Evolutionary conservation across 805 yeast species (phyloP).

Genomic region (Zygotorulaspora chibaensis): DNA sequence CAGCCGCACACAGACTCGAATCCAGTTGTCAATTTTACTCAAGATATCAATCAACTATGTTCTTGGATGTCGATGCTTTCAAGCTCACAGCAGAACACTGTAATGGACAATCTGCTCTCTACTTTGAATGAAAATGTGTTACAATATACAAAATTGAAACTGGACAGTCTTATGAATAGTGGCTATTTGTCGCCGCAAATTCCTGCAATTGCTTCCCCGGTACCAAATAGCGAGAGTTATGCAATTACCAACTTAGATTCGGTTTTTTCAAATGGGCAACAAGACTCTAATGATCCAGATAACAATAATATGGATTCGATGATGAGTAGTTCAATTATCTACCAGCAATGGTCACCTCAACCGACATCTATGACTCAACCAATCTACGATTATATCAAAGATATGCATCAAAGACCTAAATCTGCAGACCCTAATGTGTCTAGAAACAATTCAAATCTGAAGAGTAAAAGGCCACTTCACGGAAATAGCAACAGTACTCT

Average conservation of each 20-base stretch:
- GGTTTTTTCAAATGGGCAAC: slow-evolving; percentile 13
- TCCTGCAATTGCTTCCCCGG: slow-evolving; percentile 29
- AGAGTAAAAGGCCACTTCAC: slow-evolving; percentile 4
- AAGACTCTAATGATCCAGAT: slow-evolving; percentile 5
- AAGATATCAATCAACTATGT: slow-evolving; percentile 47
- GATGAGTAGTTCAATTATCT: slow-evolving; percentile 13
- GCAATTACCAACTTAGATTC: slow-evolving; percentile 17
- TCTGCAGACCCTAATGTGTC: slow-evolving; percentile 40
- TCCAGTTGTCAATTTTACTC: slow-evolving; percentile 39
- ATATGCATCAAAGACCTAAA: slow-evolving; percentile 39
- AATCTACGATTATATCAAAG: slow-evolving; percentile 30
- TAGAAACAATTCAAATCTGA: slow-evolving; percentile 3
- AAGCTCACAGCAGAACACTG: slow-evolving; percentile 48
- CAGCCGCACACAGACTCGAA: slow-evolving; percentile 11
- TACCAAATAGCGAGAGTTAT: slow-evolving; percentile 19
- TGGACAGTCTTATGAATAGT: slow-evolving; percentile 37
- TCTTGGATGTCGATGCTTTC: slow-evolving; percentile 49
- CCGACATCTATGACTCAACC: slow-evolving; percentile 39
- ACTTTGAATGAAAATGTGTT: slow-evolving; percentile 50
- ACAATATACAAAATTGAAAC: slow-evolving; percentile 44
- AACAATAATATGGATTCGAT: slow-evolving; percentile 8
- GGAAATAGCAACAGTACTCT: background rate
- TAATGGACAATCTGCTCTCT: slow-evolving; percentile 51
- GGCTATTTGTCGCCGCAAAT: slow-evolving; percentile 24
- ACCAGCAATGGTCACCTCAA: slow-evolving; percentile 36